These are phyloP conservation scores for bread wheat (Triticum aestivum) DNA, from an alignment of 176 grass and related monocot genomes.

Conservation along the genomic window DNA sequence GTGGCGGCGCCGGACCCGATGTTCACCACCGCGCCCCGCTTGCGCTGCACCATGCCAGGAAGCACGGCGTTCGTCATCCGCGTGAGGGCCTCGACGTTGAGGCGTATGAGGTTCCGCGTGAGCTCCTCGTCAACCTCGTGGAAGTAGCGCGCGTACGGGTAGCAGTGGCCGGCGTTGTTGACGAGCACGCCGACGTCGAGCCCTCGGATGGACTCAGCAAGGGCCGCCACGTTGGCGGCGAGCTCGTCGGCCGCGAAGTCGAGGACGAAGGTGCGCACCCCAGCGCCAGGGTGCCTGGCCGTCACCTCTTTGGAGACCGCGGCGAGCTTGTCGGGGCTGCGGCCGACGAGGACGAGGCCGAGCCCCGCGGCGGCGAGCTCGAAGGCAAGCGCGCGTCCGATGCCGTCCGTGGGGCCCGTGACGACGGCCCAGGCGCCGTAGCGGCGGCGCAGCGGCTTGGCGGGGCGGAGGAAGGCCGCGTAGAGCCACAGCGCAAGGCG, in stretches of 20 bases:
- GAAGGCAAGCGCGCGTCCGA: slow-evolving; percentile 57
- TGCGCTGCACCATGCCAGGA: slow-evolving; percentile 57
- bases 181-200: slow-evolving; percentile 81
- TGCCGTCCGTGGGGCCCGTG: slow-evolving; percentile 78
- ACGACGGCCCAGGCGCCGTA: slow-evolving; percentile 81
- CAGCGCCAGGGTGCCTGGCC: background rate
- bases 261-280: slow-evolving; percentile 55
- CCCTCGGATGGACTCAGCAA: slow-evolving; percentile 40
- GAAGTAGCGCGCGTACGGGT: slow-evolving; percentile 69
- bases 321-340: slow-evolving; percentile 66
- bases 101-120: slow-evolving; percentile 42
- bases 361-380: slow-evolving; percentile 54
- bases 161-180: slow-evolving; percentile 63
- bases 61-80: slow-evolving; percentile 64
- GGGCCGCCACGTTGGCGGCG: slow-evolving; percentile 28
- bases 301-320: slow-evolving; percentile 34
- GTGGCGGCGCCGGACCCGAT: slow-evolving; percentile 65
- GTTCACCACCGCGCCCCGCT: slow-evolving; percentile 64
- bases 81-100: slow-evolving; percentile 73
- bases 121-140: slow-evolving; percentile 64
- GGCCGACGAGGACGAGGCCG: slow-evolving; percentile 64
- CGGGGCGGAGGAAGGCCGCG: slow-evolving; percentile 66
- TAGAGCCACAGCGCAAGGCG: slow-evolving; percentile 48
- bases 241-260: slow-evolving; percentile 51
- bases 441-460: slow-evolving; percentile 43